Evolutionary conservation across 306 rosid species (phyloP).

Genomic region (Pyrus bretschneideri): DNA sequence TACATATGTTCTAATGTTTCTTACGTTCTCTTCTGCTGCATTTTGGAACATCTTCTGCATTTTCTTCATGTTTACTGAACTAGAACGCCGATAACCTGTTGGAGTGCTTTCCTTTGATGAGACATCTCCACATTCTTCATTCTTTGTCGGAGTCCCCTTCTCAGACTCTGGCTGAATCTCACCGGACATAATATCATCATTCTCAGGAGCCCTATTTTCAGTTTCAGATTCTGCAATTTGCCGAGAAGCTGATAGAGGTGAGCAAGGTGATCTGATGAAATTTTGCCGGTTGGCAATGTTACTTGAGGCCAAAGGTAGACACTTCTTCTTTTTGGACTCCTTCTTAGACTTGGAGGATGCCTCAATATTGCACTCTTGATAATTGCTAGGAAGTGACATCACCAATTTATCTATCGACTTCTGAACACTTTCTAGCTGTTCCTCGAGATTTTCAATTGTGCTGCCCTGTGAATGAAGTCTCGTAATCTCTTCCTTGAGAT

Average conservation of each 20-base stretch:
- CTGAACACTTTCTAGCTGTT: constrained; percentile 97
- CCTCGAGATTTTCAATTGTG: constrained; percentile 93
- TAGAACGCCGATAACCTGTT: constrained; percentile 63
- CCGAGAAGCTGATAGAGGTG: constrained; percentile 68
- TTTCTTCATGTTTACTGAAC: constrained; percentile 99
- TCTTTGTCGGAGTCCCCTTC: constrained; percentile 83
- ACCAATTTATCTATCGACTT: constrained; percentile 96
- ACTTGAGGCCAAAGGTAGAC: constrained; percentile 76
- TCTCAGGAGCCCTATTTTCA: constrained; percentile 74
- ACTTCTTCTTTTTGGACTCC: constrained; percentile 65
- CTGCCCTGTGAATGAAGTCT: constrained; percentile 98
- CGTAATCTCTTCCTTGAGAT: constrained; percentile 95
- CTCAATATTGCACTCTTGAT: constrained; percentile 42
- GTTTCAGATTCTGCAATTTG: constrained; percentile 64
- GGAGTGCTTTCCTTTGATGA: constrained; percentile 81
- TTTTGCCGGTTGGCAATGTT: constrained; percentile 51
- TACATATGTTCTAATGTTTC: constrained; percentile 92
- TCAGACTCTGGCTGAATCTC: constrained; percentile 62
- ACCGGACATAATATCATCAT: constrained; percentile 42
- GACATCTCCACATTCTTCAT: constrained; percentile 81
- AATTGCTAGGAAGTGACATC: constrained; percentile 90
- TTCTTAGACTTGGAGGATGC: constrained; percentile 64
- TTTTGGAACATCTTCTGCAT: constrained; percentile 99
- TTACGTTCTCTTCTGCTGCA: constrained; percentile 99
- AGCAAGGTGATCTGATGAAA: constrained; percentile 87